Conservation (phyloP, 176 grass and related monocot genomes). For the Echinochloa phyllopogon region DNA sequence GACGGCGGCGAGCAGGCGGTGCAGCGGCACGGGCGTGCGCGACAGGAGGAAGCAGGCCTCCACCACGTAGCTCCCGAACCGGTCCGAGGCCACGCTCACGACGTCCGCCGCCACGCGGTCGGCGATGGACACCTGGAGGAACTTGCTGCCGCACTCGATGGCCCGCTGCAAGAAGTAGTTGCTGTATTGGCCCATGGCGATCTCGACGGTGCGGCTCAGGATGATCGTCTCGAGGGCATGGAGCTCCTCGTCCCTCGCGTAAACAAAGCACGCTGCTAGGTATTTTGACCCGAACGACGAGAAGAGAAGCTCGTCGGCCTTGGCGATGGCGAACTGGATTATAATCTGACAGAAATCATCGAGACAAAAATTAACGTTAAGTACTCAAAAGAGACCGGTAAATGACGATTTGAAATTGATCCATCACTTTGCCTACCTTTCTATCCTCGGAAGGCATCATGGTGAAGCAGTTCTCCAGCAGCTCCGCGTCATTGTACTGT, state of each 20-base stretch:
- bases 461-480: constrained; percentile 35
- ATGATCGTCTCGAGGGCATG: not conserved
- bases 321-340: not conserved
- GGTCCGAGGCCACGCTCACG: not conserved
- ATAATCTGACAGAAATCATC: not conserved
- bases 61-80: constrained; percentile 54
- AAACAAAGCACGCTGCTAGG: constrained; percentile 20
- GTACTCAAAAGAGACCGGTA: not conserved
- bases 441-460: not conserved
- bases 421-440: not conserved
- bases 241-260: not conserved
- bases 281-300: constrained; percentile 28
- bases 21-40: not conserved
- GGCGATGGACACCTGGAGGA: not conserved
- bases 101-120: constrained; percentile 30
- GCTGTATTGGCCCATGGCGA: constrained; percentile 42
- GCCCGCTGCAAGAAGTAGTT: constrained; percentile 54
- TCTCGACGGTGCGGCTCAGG: not conserved
- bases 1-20: constrained; percentile 29
- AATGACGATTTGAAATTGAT: not conserved
- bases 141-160: constrained; percentile 4
- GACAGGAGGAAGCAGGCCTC: constrained; percentile 39
- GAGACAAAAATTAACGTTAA: no score
- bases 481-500: not conserved
- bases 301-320: not conserved